Percentiles rank a stretch among this genome's conserved stretches.
phyloP scores from a whole-genome alignment of 306 rosid genomes.

The Fragaria vesca region DNA sequence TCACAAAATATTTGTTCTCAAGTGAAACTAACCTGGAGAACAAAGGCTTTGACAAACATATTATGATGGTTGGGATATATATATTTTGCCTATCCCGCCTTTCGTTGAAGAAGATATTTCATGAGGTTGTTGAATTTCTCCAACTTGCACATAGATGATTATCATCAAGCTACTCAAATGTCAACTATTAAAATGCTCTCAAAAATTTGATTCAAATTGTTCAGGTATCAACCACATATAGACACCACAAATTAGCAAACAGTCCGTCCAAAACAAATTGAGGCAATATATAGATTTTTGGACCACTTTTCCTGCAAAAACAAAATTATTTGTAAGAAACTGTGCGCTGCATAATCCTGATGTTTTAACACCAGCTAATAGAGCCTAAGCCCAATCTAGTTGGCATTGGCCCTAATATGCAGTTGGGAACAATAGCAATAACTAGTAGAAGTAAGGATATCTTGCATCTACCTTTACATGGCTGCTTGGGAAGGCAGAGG shows the following conservation, averaged over 20 bases:
- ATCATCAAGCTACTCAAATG: conserved; percentile 34
- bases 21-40: too few species aligned
- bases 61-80: too few species aligned
- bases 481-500: conserved; percentile 94
- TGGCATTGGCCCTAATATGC: not conserved
- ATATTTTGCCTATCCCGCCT: too few species aligned
- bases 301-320: conserved; percentile 87
- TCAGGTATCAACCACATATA: conserved; percentile 33
- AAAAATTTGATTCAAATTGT: conserved; percentile 28
- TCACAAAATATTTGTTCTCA: too few species aligned
- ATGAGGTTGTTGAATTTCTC: conserved; percentile 22
- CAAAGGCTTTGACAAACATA: too few species aligned
- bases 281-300: conserved; percentile 88
- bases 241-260: conserved; percentile 65
- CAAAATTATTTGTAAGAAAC: not conserved
- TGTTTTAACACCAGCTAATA: not conserved
- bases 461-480: conserved; percentile 72
- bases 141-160: conserved; percentile 20
- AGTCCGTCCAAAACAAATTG: conserved; percentile 87
- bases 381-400: not conserved
- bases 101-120: conserved; percentile 14
- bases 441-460: not conserved
- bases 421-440: not conserved
- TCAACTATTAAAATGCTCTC: conserved; percentile 18
- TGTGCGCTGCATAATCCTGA: not conserved